These are phyloP conservation scores for Stemphylium vesicarium DNA, from an alignment of 2,329 filamentous ascomycete genomes.

Conservation along the genomic window DNA sequence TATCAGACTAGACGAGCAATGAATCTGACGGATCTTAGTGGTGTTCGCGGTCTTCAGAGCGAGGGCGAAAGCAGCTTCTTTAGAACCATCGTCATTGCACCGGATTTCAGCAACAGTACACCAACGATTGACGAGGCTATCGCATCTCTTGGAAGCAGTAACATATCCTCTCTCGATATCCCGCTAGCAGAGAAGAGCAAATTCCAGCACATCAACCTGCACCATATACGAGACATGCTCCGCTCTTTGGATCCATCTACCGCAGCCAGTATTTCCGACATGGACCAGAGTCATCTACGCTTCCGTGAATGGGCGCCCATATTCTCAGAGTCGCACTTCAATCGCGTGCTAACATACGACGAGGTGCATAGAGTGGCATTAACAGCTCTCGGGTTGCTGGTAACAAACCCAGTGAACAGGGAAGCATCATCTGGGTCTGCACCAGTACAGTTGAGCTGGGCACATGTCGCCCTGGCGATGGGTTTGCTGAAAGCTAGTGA, in stretches of 20 bases:
- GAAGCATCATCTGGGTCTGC: constrained; percentile 1
- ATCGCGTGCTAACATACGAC: constrained; percentile 63
- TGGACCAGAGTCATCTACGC: constrained; percentile 25
- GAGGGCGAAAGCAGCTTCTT: constrained; percentile 42
- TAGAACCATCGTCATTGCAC: constrained; percentile 45
- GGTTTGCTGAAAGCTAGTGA: constrained; percentile 55
- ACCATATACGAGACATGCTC: constrained; percentile 70
- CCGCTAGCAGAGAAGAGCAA: constrained; percentile 31
- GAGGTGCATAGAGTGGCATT: constrained; percentile 66
- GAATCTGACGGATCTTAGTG: constrained; percentile 27
- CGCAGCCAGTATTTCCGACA: constrained; percentile 31
- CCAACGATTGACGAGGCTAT: constrained; percentile 19
- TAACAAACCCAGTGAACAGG: constrained; percentile 23
- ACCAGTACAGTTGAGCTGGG: constrained; percentile 42
- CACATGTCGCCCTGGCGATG: constrained; percentile 52
- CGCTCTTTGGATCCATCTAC: constrained; percentile 50
- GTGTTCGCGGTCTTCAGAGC: constrained; percentile 55
- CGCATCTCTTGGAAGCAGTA: constrained; percentile 12
- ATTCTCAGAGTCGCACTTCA: constrained; percentile 43
- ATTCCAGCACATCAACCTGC: constrained; percentile 63
- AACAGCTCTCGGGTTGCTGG: constrained; percentile 56
- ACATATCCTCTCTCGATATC: constrained; percentile 10
- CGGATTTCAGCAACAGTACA: constrained; percentile 22
- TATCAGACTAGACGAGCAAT: not conserved
- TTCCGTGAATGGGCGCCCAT: constrained; percentile 27